Base-by-base conservation (phyloP, 768 basidiomycete genomes). In the Mycena pura region DNA sequence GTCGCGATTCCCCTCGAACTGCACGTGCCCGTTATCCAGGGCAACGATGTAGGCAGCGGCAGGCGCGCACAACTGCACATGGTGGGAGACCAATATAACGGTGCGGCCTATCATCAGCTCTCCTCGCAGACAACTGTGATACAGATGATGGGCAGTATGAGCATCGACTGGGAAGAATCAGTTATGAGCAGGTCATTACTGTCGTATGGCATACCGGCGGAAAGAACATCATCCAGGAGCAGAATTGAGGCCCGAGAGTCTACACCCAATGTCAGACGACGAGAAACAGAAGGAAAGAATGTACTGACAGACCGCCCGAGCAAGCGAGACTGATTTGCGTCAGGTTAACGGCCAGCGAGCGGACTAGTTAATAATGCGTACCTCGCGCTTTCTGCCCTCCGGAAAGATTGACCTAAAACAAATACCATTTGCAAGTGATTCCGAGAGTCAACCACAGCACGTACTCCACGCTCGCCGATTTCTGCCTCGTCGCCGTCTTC, bases 61-160 rank as follows among this genome's bases (percentile, higher is more conserved):
- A 1, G 92, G 86, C 3, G 87, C 83, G 69, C 93, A 95, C 5
- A 99, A 82, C 69, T 95, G 91, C 31, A 97, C 91, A 69, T 96
- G 95, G 70, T 99, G 96, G 3, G 96, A 97, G 49, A 99, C 96
- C 14, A 99, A 83, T 60, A 99, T 86, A 63, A 96, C 79, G 0
- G 97, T 98, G 34, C 96, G 84, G 24, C 86, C 88, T 50, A 78
- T 76, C 82, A 95, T 86, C 32, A 99, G 80, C 19, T 90, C 86
- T 17, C 96, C 96, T 64, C 86, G 87, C 29, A 99, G 77, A 68
- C 95, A 97, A 67, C 92, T 77, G 50, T 87, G 77, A 74, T 89
- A 95, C 21, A 99, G 82, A 69, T 96, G 93, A 64, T 92, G 85
- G 14, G 95, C 95, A 6, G 94, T 96, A 69, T 96, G 95, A 0